Percentiles rank a stretch among this genome's conserved stretches.
These are phyloP conservation scores for Psilocybe cubensis DNA, from an alignment of 768 basidiomycete species.

Conservation along the genomic window DNA sequence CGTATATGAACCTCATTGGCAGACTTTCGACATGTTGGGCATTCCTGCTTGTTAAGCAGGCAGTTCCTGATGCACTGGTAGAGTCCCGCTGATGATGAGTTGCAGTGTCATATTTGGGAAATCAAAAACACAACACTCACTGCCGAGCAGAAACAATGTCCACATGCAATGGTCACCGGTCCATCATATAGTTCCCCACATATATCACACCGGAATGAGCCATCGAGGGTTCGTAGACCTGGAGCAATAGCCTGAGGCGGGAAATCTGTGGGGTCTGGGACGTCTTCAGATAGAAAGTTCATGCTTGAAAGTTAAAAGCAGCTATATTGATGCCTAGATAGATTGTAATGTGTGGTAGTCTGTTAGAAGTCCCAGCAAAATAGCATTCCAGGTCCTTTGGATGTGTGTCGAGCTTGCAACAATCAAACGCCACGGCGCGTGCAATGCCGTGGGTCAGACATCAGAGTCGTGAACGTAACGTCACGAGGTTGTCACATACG, in stretches of 20 bases:
- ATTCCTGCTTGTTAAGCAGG: slow-evolving; percentile 62
- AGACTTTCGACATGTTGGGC: slow-evolving; percentile 69
- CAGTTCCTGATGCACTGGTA: slow-evolving; percentile 71
- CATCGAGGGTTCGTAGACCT: slow-evolving; percentile 66
- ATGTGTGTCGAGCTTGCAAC: too few species aligned
- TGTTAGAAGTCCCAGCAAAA: too few species aligned
- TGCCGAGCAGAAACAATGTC: slow-evolving; percentile 82
- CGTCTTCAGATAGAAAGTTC: slow-evolving; percentile 26
- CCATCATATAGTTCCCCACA: slow-evolving; percentile 76
- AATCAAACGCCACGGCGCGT: too few species aligned
- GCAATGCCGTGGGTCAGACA: neutral
- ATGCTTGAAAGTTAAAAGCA: slow-evolving; percentile 7
- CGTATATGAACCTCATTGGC: slow-evolving; percentile 65
- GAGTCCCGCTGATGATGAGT: neutral
- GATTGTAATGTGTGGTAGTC: neutral
- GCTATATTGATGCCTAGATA: neutral
- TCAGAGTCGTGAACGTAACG: slow-evolving; percentile 14
- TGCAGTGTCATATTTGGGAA: slow-evolving; percentile 2
- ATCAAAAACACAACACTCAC: slow-evolving; percentile 39
- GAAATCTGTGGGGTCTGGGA: slow-evolving; percentile 73
- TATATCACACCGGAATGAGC: slow-evolving; percentile 71
- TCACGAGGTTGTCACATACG: slow-evolving; percentile 6
- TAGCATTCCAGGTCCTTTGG: neutral
- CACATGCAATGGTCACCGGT: slow-evolving; percentile 75
- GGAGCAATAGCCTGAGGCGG: slow-evolving; percentile 44